These are phyloP conservation scores for Malassezia arunalokei DNA, from an alignment of 1,284 basidiomycete species.

Conservation along the genomic window DNA sequence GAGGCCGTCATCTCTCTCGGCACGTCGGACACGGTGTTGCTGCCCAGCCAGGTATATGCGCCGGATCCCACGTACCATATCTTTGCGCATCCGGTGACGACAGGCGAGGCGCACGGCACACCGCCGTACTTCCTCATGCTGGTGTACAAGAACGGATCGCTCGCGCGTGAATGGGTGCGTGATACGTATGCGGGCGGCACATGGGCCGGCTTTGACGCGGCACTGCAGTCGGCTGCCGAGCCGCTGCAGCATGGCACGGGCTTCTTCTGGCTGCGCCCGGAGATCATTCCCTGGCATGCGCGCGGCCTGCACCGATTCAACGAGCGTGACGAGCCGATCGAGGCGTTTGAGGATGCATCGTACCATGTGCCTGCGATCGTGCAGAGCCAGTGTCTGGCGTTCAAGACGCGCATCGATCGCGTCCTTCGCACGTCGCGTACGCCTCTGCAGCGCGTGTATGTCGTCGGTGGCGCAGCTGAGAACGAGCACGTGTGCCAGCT, in stretches of 20 bases:
- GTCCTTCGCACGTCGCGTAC: slow-evolving; percentile 52
- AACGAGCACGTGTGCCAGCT: slow-evolving; percentile 64
- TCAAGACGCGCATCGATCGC: slow-evolving; percentile 57
- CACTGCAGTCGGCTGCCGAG: slow-evolving; percentile 49
- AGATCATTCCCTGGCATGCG: slow-evolving; percentile 66
- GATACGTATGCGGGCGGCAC: slow-evolving; percentile 56
- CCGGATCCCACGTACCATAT: slow-evolving; percentile 50
- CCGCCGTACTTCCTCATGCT: slow-evolving; percentile 49
- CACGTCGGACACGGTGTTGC: slow-evolving; percentile 74
- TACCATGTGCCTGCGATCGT: slow-evolving; percentile 69
- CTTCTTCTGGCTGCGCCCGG: slow-evolving; percentile 65
- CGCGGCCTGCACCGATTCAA: slow-evolving; percentile 58
- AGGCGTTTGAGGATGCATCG: slow-evolving; percentile 44
- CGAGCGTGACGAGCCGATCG: slow-evolving; percentile 23
- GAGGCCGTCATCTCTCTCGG: slow-evolving; percentile 81
- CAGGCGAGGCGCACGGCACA: slow-evolving; percentile 11
- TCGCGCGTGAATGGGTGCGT: slow-evolving; percentile 61
- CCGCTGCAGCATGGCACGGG: slow-evolving; percentile 47
- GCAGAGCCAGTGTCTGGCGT: slow-evolving; percentile 72
- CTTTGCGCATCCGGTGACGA: slow-evolving; percentile 49
- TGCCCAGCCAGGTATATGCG: slow-evolving; percentile 51
- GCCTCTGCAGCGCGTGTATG: slow-evolving; percentile 57
- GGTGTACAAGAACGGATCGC: slow-evolving; percentile 48
- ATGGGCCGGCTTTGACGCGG: slow-evolving; percentile 64
- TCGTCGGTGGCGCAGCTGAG: slow-evolving; percentile 67